Base-by-base conservation (phyloP, 139 green algal species). In the Volvox reticuliferus region DNA sequence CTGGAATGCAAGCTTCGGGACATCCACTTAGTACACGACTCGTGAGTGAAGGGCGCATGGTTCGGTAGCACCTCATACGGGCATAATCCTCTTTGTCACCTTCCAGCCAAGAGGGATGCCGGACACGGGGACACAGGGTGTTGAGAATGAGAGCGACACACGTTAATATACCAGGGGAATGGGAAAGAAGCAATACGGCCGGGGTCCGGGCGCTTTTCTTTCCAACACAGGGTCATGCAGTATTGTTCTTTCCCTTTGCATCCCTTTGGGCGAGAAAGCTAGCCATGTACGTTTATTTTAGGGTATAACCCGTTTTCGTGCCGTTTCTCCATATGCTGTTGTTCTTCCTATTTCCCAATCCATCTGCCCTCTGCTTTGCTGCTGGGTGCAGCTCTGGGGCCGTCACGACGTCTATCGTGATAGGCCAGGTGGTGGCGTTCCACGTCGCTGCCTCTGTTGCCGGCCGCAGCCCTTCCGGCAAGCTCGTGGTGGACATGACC, bases 1-100 rank as follows among this genome's bases (percentile, higher is more conserved):
- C 94, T 99, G 92, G 98, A 99, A 93, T 99, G 98, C 94, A 93
- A 92, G 82, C 78, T 99, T 44, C 78, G 78, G 28, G 77, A 96
- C 86, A 94, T 95, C 6, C 93, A 99, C 62, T 92, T 97, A 1
- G 85, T 97, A 18, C 92, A 93, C 17, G 96, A 98, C 90, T 83
- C 75, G 95, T 97, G 89, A 84, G 91, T 73, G 20, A 28, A 73
- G 65, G 65, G 16, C 65, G 6, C 65, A 28, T 73, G 65, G 65
- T 5, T 73, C 65, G 65, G 65, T 73, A 24, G 65, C 44, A 55
- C 65, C 6, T 28, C 65, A 24, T 28, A 30, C 12, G 21, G 65
- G 65, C 65, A 73, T 28, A 12, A 24, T 16, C 65, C 65, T 73
- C 65, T 26, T 16, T 16, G 9, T 24, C 65, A 24, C 24, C 24